Conservation (phyloP, 225 moss, liverwort and hornwort genomes). For the Climacium dendroides region DNA sequence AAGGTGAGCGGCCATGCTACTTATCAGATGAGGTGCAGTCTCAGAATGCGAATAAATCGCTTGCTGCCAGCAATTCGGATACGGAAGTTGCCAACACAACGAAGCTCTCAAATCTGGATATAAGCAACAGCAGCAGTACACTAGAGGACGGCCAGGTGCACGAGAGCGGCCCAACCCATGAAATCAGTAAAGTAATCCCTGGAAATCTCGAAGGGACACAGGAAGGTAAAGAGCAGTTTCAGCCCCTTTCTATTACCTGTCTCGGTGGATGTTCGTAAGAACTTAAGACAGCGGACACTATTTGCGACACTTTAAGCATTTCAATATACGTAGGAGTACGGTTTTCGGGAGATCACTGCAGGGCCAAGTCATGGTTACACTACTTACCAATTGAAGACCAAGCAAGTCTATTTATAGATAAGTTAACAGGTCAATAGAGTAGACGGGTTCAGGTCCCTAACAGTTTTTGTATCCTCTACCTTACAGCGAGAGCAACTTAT, state of each 20-base stretch:
- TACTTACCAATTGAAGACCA: not conserved
- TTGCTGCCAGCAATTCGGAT: conserved; percentile 5
- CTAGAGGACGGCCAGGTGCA: conserved; percentile 5
- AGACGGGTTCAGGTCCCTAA: no score
- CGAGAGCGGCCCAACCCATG: not conserved
- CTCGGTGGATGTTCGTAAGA: not conserved
- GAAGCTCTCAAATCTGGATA: conserved; percentile 10
- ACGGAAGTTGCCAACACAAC: not conserved
- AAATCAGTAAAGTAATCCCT: not conserved
- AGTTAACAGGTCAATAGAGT: not conserved
- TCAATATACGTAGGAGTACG: not conserved
- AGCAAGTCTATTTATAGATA: not conserved
- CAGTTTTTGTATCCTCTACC: not conserved
- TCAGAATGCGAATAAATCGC: not conserved
- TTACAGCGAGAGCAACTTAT: not conserved
- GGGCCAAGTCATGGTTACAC: not conserved
- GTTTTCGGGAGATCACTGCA: not conserved
- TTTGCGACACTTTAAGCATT: not conserved
- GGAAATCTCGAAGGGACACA: not conserved
- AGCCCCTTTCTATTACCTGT: not conserved
- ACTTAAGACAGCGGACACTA: not conserved
- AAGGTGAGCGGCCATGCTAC: conserved; percentile 64
- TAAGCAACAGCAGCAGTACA: not conserved
- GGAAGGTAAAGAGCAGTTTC: conserved; percentile 6
- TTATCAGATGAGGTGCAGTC: conserved; percentile 41